Conservation (phyloP, 495 filamentous ascomycete species). For the Penicillium riverlandense region DNA sequence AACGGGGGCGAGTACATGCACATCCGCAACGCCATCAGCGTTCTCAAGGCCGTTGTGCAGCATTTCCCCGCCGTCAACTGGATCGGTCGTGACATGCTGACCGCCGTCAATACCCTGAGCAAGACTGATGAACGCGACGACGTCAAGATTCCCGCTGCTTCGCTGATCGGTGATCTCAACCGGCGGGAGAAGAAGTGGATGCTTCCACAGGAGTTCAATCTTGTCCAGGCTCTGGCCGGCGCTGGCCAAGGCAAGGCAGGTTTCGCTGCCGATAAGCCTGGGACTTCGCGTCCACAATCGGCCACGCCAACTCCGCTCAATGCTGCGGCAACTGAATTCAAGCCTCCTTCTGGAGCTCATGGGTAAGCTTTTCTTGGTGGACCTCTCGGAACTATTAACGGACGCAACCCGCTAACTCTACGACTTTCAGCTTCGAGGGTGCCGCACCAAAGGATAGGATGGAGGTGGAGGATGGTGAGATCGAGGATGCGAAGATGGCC, state of each 20-base stretch:
- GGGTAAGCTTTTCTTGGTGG: constrained; percentile 32
- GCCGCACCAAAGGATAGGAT: constrained; percentile 22
- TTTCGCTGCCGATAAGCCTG: constrained; percentile 23
- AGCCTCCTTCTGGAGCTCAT: constrained; percentile 20
- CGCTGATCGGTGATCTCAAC: constrained; percentile 74
- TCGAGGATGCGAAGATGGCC: constrained; percentile 56
- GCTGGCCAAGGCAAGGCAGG: constrained; percentile 21
- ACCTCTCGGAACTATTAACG: background rate
- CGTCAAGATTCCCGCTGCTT: constrained; percentile 82
- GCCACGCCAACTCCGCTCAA: constrained; percentile 34
- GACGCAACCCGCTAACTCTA: constrained; percentile 5
- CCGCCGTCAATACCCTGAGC: constrained; percentile 55
- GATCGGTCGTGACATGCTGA: constrained; percentile 67
- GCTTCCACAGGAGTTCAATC: constrained; percentile 69
- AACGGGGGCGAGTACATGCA: constrained; percentile 89
- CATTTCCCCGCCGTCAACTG: constrained; percentile 85
- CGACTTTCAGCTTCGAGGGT: constrained; percentile 20
- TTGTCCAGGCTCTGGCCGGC: constrained; percentile 17
- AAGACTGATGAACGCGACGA: constrained; percentile 75
- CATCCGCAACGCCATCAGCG: constrained; percentile 87
- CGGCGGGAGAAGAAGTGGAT: constrained; percentile 75
- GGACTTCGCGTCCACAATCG: constrained; percentile 30
- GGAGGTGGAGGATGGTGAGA: constrained; percentile 76
- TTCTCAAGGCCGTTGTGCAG: constrained; percentile 73
- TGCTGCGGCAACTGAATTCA: constrained; percentile 41